phyloP scores from a whole-genome alignment of 495 filamentous ascomycete species.

The Penicillium daleae region DNA sequence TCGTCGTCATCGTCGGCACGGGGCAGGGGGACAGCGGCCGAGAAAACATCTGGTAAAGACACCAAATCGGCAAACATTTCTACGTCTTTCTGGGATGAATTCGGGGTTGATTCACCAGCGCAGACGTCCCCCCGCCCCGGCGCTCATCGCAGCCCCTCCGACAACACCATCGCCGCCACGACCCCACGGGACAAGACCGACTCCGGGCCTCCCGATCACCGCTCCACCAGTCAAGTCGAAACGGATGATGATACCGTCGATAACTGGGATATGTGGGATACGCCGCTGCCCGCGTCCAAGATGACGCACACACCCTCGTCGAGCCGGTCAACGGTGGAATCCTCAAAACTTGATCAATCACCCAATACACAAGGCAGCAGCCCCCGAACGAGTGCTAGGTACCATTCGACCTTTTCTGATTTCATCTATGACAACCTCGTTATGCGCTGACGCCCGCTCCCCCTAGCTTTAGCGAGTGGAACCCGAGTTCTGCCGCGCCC shows the following conservation, averaged over 20 bases:
- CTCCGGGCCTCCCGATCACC: conserved; percentile 39
- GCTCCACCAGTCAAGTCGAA: conserved; percentile 28
- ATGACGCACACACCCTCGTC: conserved; percentile 51
- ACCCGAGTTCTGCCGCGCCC: conserved; percentile 33
- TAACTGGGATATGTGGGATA: conserved; percentile 75
- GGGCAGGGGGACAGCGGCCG: conserved; percentile 37
- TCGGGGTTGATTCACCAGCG: conserved; percentile 56
- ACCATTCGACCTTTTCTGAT: conserved; percentile 42
- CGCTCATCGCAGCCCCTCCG: conserved; percentile 36
- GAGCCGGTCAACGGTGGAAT: conserved; percentile 50
- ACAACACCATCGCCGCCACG: conserved; percentile 27
- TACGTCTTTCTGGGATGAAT: conserved; percentile 57
- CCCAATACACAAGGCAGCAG: conserved; percentile 52
- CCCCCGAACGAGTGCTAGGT: conserved; percentile 59
- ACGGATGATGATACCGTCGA: conserved; percentile 58
- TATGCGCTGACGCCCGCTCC: conserved; percentile 37
- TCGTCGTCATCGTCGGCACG: conserved; percentile 44
- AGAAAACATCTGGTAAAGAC: conserved; percentile 52
- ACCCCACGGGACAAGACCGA: conserved; percentile 40
- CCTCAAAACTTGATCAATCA: conserved; percentile 47
- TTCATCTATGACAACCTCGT: conserved; percentile 39
- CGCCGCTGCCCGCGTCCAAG: conserved; percentile 47
- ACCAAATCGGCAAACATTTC: conserved; percentile 50
- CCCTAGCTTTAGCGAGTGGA: conserved; percentile 51
- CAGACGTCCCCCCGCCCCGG: conserved; percentile 43